phyloP scores from a whole-genome alignment of 2,329 filamentous ascomycete genomes.

The Botryosphaeria dothidea region DNA sequence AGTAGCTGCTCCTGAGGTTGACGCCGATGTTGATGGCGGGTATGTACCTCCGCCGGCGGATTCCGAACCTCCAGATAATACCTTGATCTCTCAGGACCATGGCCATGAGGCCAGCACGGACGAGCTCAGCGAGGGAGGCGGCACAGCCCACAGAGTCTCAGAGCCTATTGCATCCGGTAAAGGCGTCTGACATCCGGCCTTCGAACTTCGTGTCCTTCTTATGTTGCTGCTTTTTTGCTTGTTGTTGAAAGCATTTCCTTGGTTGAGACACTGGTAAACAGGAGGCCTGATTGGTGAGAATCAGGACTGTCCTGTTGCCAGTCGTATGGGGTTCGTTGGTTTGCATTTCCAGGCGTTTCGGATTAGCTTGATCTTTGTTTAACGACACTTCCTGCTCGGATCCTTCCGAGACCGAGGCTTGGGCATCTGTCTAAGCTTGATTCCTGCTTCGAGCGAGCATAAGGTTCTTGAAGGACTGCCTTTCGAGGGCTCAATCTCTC shows the following conservation, averaged over 20 bases:
- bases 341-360: conserved; percentile 1
- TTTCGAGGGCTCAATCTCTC: neutral
- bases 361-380: neutral
- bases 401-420: neutral
- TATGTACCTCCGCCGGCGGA: conserved; percentile 10
- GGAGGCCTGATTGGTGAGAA: neutral
- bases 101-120: neutral
- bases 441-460: neutral
- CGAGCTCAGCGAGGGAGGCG: conserved; percentile 1
- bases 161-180: neutral
- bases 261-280: neutral
- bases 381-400: neutral
- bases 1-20: conserved; percentile 1
- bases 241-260: neutral
- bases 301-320: neutral
- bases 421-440: neutral
- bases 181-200: neutral
- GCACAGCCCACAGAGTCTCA: neutral
- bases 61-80: conserved; percentile 11
- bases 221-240: conserved; percentile 6
- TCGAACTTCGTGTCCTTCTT: neutral
- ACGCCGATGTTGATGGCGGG: conserved; percentile 11
- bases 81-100: conserved; percentile 9
- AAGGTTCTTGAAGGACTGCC: neutral
- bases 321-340: neutral